Conservation (phyloP, 768 basidiomycete species). For the Psilocybe subaeruginosa region DNA sequence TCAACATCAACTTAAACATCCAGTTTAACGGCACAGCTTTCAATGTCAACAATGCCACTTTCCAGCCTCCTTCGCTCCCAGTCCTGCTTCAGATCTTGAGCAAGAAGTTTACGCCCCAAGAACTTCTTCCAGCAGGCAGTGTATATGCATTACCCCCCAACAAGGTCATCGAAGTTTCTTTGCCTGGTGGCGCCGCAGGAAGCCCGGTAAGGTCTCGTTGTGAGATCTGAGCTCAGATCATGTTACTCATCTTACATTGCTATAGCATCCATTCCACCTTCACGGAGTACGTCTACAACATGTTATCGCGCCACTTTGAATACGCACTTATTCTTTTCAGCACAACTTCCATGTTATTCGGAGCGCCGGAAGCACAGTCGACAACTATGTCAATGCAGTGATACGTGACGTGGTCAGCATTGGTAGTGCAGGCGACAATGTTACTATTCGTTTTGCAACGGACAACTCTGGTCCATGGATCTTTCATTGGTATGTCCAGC, state of each 20-base stretch:
- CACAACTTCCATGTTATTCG: slow-evolving; percentile 43
- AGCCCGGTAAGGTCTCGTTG: slow-evolving; percentile 32
- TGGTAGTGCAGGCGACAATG: slow-evolving; percentile 34
- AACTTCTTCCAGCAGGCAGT: slow-evolving; percentile 39
- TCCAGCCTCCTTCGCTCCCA: slow-evolving; percentile 40
- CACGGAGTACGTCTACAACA: slow-evolving; percentile 36
- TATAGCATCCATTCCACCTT: slow-evolving; percentile 45
- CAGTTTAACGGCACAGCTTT: slow-evolving; percentile 24
- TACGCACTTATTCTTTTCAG: slow-evolving; percentile 15
- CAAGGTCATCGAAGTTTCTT: slow-evolving; percentile 49
- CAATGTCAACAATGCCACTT: slow-evolving; percentile 36
- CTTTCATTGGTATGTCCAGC: slow-evolving; percentile 11
- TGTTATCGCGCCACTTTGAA: neutral
- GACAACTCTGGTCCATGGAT: slow-evolving; percentile 70
- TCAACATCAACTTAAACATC: slow-evolving; percentile 36
- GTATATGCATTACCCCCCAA: slow-evolving; percentile 45
- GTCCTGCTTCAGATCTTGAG: slow-evolving; percentile 50
- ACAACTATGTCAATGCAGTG: slow-evolving; percentile 53
- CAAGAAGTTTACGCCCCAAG: slow-evolving; percentile 36
- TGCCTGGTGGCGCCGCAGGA: slow-evolving; percentile 40
- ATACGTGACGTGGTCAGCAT: slow-evolving; percentile 40
- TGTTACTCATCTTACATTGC: neutral
- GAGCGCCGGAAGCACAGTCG: slow-evolving; percentile 36
- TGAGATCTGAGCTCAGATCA: neutral
- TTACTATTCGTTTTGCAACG: slow-evolving; percentile 59